Evolutionary conservation across 306 rosid genomes (phyloP), one percentile per base, ranked within the genome.

Genomic region (Macrotyloma uniflorum): DNA sequence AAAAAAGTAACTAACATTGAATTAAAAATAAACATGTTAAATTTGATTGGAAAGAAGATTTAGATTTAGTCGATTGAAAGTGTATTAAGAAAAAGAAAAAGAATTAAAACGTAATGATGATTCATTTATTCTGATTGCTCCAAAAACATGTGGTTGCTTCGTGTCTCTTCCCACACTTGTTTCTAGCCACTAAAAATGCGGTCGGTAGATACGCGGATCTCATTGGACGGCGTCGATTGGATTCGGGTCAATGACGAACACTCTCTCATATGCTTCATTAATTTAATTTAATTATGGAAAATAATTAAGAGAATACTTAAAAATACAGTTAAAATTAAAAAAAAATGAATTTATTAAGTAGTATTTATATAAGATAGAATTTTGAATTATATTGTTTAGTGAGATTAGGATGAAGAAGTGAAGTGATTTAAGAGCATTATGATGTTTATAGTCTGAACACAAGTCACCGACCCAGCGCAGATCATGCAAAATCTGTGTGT

Each of bases 131-230:
- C 33, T 47, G 0, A 43, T 43, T 74, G 59, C 61, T 28, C 24
- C 15, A 47, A 47, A n/a, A 67, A 47, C 20, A 35, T 46, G 78
- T 70, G 33, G 77, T 18, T 79, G 72, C 30, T 46, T 67, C 35
- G 46, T 68, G 30, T 70, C 16, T 33, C 22, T 49, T 74, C 35
- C 38, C 36, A 38, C 47, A 36, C 22, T 47, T 55, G 45, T 76
- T 84, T 55, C 14, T 64, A 8, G 53, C 67, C 85, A 58, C 46
- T n/a, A 54, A 42, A 8, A 4, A 26, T 40, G 50, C 74, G 86
- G 96, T 47, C 89, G 84, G 96, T 63, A 58, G 93, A 90, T 85
- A 82, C 76, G 89, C 77, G 78, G 66, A 90, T 93, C 87, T 83
- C 62, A 16, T 19, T 74, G 87, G 86, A 87, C 93, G 85, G 89